Evolutionary conservation across 805 yeast species (phyloP).

Genomic region (Starmerella asiatica): DNA sequence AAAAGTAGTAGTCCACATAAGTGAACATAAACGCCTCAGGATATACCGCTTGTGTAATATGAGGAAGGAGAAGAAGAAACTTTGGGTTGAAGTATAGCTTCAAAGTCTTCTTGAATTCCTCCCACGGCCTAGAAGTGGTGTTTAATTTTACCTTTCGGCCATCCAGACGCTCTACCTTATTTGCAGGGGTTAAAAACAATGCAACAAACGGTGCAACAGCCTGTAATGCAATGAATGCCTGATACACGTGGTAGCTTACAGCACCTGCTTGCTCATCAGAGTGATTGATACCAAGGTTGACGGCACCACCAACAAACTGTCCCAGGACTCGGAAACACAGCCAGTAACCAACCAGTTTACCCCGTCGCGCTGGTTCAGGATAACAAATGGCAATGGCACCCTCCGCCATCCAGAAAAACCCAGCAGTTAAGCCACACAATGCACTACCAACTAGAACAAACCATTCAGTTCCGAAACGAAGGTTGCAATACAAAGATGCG

Average conservation of each 20-base stretch:
- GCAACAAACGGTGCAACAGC: slow-evolving; percentile 18
- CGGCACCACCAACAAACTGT: slow-evolving; percentile 20
- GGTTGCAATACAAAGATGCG: slow-evolving; percentile 19
- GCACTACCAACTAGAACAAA: slow-evolving; percentile 20
- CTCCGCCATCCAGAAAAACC: slow-evolving; percentile 21
- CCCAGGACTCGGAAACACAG: slow-evolving; percentile 17
- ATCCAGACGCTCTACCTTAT: slow-evolving; percentile 24
- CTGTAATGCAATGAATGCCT: slow-evolving; percentile 18
- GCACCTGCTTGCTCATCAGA: slow-evolving; percentile 8
- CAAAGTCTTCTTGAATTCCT: slow-evolving; percentile 6
- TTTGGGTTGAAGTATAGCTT: slow-evolving; percentile 6
- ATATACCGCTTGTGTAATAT: slow-evolving; percentile 14
- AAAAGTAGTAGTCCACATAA: slow-evolving; percentile 31
- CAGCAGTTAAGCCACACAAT: slow-evolving; percentile 20
- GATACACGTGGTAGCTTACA: slow-evolving; percentile 10
- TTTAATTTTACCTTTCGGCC: slow-evolving; percentile 18
- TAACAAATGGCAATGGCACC: slow-evolving; percentile 20
- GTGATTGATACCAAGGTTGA: slow-evolving; percentile 17
- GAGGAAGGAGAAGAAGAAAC: slow-evolving; percentile 12
- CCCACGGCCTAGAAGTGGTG: slow-evolving; percentile 1
- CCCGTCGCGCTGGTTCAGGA: slow-evolving; percentile 20
- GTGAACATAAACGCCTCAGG: slow-evolving; percentile 13
- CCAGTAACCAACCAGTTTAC: slow-evolving; percentile 19
- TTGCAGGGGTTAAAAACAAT: slow-evolving; percentile 17
- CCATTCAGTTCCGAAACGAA: slow-evolving; percentile 19